These are phyloP conservation scores for Phalaenopsis equestris DNA, from an alignment of 106 monocot genomes.

Conservation along the genomic window DNA sequence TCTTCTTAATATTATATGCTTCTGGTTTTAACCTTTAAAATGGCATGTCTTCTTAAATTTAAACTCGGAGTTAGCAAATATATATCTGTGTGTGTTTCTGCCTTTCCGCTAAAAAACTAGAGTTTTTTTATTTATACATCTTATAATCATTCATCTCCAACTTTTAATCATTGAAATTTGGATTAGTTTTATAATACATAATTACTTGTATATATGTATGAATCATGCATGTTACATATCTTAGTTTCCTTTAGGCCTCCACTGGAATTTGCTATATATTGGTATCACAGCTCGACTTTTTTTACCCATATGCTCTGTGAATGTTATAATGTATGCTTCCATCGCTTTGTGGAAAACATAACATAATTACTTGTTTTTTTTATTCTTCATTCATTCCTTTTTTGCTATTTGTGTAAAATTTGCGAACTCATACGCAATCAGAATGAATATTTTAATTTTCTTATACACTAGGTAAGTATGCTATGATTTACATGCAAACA, in stretches of 20 bases:
- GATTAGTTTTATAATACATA: not conserved
- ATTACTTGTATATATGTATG: not conserved
- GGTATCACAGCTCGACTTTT: not conserved
- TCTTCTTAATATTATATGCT: not conserved
- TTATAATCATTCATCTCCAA: not conserved
- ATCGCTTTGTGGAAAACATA: too few relatives aligned
- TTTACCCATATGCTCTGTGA: too few relatives aligned
- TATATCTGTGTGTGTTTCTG: too few relatives aligned
- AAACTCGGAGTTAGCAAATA: not conserved
- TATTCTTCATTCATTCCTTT: not conserved
- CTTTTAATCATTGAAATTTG: not conserved
- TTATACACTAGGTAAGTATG: not conserved
- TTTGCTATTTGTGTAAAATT: not conserved
- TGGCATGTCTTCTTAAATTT: not conserved
- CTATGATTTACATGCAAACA: not conserved
- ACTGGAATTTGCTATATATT: not conserved
- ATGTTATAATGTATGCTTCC: too few relatives aligned
- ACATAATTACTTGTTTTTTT: not conserved
- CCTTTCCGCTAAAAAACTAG: too few relatives aligned
- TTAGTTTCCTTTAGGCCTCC: not conserved
- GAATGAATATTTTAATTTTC: too few relatives aligned
- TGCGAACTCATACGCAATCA: not conserved
- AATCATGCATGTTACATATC: not conserved
- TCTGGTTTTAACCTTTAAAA: not conserved
- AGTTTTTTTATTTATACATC: too few relatives aligned